Percentiles rank a stretch among this genome's conserved stretches.
phyloP scores from a whole-genome alignment of 2,329 filamentous ascomycete species.

The Pseudocercospora vitis region DNA sequence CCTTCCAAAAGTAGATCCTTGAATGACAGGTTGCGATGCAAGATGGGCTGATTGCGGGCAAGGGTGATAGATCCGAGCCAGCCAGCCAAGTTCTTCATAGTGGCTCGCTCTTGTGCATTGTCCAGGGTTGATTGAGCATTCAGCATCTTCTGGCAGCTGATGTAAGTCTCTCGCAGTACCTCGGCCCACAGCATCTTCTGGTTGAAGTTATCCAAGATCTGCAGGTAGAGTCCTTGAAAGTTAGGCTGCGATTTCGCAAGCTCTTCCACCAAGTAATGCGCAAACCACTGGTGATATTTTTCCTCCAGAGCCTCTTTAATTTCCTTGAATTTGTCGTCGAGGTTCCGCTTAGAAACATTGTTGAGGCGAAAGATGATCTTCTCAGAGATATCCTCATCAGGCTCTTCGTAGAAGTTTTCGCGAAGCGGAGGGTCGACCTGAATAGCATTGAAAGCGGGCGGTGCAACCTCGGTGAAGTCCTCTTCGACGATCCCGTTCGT shows the following conservation, averaged over 20 bases:
- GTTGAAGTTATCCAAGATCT: constrained; percentile 80
- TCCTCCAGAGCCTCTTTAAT: constrained; percentile 75
- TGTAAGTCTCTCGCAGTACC: constrained; percentile 89
- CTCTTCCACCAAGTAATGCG: constrained; percentile 89
- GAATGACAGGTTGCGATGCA: constrained; percentile 95
- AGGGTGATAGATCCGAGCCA: constrained; percentile 95
- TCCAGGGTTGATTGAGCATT: constrained; percentile 87
- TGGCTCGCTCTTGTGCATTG: constrained; percentile 77
- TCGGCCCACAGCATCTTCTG: constrained; percentile 79
- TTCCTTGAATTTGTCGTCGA: constrained; percentile 80
- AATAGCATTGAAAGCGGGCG: constrained; percentile 74
- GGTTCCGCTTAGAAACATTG: constrained; percentile 88
- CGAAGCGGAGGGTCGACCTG: constrained; percentile 69
- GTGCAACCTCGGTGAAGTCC: constrained; percentile 59
- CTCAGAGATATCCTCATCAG: constrained; percentile 80
- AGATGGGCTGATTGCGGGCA: constrained; percentile 90
- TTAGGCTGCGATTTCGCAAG: constrained; percentile 97
- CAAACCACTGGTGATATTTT: constrained; percentile 93
- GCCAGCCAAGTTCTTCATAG: constrained; percentile 87
- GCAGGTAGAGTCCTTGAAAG: constrained; percentile 89
- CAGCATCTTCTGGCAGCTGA: constrained; percentile 79
- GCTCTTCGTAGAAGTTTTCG: constrained; percentile 72
- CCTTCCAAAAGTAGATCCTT: constrained; percentile 92
- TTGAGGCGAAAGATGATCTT: constrained; percentile 95
- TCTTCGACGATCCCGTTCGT: constrained; percentile 73